phyloP scores from a whole-genome alignment of 2,329 filamentous ascomycete species.

The Hypomyces rosellus region DNA sequence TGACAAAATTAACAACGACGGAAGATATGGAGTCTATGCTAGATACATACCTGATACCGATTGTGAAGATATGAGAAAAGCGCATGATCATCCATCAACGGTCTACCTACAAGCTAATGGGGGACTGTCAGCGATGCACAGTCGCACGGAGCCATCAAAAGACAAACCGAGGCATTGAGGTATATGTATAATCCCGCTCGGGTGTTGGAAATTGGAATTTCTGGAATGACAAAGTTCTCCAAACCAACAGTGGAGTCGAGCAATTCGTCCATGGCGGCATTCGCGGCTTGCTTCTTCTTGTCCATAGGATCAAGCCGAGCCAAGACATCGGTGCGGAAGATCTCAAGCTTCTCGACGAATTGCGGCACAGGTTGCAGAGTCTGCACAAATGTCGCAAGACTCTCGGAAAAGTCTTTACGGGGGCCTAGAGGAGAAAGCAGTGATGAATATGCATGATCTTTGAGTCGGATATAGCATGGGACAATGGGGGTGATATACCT shows the following conservation, averaged over 20 bases:
- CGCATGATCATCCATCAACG: slow-evolving; percentile 72
- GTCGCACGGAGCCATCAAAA: background rate
- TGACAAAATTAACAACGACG: background rate
- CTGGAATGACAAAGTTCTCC: slow-evolving; percentile 49
- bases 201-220: slow-evolving; percentile 67
- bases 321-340: slow-evolving; percentile 52
- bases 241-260: slow-evolving; percentile 51
- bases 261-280: slow-evolving; percentile 49
- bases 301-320: slow-evolving; percentile 48
- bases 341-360: slow-evolving; percentile 47
- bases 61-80: slow-evolving; percentile 78
- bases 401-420: slow-evolving; percentile 44
- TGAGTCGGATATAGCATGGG: background rate
- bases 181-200: slow-evolving; percentile 81
- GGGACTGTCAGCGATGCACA: background rate
- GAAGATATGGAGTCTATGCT: background rate
- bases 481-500: slow-evolving; percentile 31
- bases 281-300: slow-evolving; percentile 44
- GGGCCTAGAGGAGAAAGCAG: slow-evolving; percentile 27
- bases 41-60: slow-evolving; percentile 64
- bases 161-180: slow-evolving; percentile 67
- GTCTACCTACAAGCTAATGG: slow-evolving; percentile 68
- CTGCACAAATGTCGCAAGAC: slow-evolving; percentile 48
- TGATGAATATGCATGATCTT: background rate
- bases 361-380: slow-evolving; percentile 52